Conservation (phyloP, 2,329 filamentous ascomycete species). For the Xylaria polymorpha region DNA sequence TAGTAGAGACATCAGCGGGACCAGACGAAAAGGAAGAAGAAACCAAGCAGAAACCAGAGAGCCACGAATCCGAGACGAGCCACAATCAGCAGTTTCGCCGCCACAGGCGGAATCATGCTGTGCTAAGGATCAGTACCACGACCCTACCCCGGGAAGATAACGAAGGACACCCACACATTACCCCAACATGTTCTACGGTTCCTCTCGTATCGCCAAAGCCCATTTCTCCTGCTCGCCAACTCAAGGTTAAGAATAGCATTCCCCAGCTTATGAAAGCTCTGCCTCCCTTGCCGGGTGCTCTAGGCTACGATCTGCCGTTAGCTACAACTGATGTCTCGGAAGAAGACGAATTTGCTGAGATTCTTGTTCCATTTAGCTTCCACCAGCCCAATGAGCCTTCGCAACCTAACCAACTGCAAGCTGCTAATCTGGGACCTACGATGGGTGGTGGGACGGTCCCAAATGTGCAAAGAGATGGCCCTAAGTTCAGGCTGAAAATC, state of each 20-base stretch:
- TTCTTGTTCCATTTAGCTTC: slow-evolving; percentile 47
- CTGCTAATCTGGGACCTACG: neutral
- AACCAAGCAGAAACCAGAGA: neutral
- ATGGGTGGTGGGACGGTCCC: slow-evolving; percentile 1
- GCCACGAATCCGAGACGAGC: slow-evolving; percentile 8
- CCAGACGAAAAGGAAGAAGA: slow-evolving; percentile 6
- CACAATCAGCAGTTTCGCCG: slow-evolving; percentile 39
- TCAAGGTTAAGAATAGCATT: slow-evolving; percentile 62
- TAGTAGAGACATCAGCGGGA: neutral
- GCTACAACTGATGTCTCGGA: slow-evolving; percentile 41
- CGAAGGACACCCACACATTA: slow-evolving; percentile 46
- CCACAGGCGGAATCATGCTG: slow-evolving; percentile 47
- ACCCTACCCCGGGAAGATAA: slow-evolving; percentile 43
- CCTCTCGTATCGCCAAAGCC: slow-evolving; percentile 60
- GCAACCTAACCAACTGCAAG: neutral
- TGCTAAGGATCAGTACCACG: slow-evolving; percentile 45
- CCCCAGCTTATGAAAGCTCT: slow-evolving; percentile 65
- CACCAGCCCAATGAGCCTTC: slow-evolving; percentile 9
- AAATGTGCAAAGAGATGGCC: slow-evolving; percentile 40
- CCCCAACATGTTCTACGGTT: slow-evolving; percentile 47
- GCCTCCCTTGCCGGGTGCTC: slow-evolving; percentile 57
- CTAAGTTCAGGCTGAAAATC: slow-evolving; percentile 46
- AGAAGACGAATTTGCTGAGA: slow-evolving; percentile 46
- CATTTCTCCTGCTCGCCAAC: slow-evolving; percentile 58
- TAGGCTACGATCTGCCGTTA: slow-evolving; percentile 40